These are phyloP conservation scores for Salix exigua DNA, from an alignment of 345 rosid species.

Conservation along the genomic window DNA sequence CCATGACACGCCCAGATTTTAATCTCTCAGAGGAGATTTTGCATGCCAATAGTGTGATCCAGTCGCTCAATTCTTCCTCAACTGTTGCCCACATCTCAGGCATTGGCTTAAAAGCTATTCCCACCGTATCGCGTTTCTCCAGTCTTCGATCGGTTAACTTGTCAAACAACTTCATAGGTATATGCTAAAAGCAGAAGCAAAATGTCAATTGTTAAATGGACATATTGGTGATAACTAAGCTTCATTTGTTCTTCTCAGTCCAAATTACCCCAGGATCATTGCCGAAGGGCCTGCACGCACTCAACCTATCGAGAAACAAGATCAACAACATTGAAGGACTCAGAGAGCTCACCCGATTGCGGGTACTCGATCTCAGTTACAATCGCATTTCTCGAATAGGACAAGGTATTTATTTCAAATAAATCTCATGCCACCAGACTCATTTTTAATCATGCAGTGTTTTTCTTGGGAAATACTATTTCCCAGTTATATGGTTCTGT, in stretches of 20 bases:
- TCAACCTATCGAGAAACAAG: conserved; percentile 81
- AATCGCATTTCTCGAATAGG: conserved; percentile 86
- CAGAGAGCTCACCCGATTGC: conserved; percentile 69
- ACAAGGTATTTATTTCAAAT: conserved; percentile 49
- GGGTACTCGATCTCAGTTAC: conserved; percentile 81
- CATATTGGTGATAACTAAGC: neutral
- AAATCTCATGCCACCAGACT: neutral
- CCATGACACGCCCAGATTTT: conserved; percentile 23
- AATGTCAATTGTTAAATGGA: neutral
- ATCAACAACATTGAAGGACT: conserved; percentile 77
- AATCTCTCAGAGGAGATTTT: conserved; percentile 57
- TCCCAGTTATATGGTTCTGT: neutral
- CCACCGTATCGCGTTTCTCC: conserved; percentile 59
- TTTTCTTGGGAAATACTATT: neutral
- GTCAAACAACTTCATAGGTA: conserved; percentile 85
- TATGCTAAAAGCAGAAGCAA: conserved; percentile 26
- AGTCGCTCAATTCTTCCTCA: conserved; percentile 74
- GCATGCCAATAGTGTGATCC: conserved; percentile 69
- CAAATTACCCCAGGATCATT: conserved; percentile 63
- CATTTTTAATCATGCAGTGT: neutral
- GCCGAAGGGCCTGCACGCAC: conserved; percentile 79
- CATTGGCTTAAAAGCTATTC: conserved; percentile 74
- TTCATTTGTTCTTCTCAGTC: conserved; percentile 34
- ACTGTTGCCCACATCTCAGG: conserved; percentile 77
- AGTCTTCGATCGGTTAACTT: conserved; percentile 78